Evolutionary conservation across 2,329 filamentous ascomycete genomes (phyloP), one percentile per base, ranked within the genome.

Genomic region (Neonectria magnoliae): DNA sequence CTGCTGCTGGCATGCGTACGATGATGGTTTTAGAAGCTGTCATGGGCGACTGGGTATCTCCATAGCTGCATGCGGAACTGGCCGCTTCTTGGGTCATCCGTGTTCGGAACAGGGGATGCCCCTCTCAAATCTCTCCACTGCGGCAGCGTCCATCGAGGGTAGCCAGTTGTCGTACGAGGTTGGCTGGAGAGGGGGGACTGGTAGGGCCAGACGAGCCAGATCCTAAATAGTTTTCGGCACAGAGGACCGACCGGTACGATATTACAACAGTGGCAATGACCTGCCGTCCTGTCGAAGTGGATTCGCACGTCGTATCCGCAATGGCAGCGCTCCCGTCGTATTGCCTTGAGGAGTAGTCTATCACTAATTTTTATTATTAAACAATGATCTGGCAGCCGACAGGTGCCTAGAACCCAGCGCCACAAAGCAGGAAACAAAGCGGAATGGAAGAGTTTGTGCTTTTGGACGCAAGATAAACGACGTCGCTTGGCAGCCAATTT

Each of bases 91-190:
- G 55, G 42, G 55, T 48, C 18, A 53, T 51, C 38, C 42, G 14
- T 57, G 31, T 33, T n/a, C 5, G 10, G 16, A 59, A n/a, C 50
- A 44, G 56, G 38, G 25, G 27, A 53, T 56, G 25, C 10, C 47
- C 44, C 11, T 33, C 22, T 47, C 31, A 48, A 31, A 7, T 42
- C 33, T 57, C 47, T 50, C 57, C 45, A 47, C 20, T 20, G 54
- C 47, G 52, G 53, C 36, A 58, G 33, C 27, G 48, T 42, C 2
- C 42, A 33, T 14, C 5, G 18, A 60, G 20, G n/a, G 4, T 8
- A 20, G 27, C 20, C n/a, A 20, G 55, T 73, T 67, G 66, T 73
- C 68, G 66, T 72, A 70, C 57, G 70, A 73, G 59, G 48, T 52
- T 62, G 42, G 22, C 41, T 52, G 50, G 36, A 18, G 22, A 57